phyloP scores from a whole-genome alignment of 805 yeast species.

The Teunomyces panamensis region DNA sequence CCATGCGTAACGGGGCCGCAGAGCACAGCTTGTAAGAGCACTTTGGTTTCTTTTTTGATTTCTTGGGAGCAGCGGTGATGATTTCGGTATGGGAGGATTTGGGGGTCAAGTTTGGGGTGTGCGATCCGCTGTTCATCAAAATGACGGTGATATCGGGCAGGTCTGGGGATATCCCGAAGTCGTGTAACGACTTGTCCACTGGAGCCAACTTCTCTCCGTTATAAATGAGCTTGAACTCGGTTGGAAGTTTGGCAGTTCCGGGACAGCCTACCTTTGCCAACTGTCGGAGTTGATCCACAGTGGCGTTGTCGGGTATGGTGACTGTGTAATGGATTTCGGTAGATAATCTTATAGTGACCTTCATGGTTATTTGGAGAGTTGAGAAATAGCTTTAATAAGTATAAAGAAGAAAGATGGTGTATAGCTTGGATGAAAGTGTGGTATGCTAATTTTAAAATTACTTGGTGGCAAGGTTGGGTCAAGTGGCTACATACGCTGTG shows the following conservation, averaged over 20 bases:
- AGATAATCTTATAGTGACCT: conserved; percentile 46
- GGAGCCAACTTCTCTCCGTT: conserved; percentile 40
- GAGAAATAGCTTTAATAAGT: background rate
- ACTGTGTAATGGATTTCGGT: conserved; percentile 44
- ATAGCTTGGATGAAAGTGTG: background rate
- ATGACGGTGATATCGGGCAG: conserved; percentile 18
- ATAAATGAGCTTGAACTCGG: conserved; percentile 36
- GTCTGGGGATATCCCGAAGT: conserved; percentile 16
- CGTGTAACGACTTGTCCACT: conserved; percentile 18
- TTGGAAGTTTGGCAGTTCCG: conserved; percentile 28
- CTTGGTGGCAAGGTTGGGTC: background rate
- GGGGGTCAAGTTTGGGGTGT: conserved; percentile 17
- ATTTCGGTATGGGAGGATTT: conserved; percentile 5
- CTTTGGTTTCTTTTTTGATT: conserved; percentile 38
- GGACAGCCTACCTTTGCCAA: conserved; percentile 42
- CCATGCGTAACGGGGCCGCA: conserved; percentile 58
- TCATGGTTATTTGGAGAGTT: conserved; percentile 30
- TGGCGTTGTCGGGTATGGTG: conserved; percentile 50
- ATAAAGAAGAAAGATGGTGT: background rate
- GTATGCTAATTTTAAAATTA: background rate
- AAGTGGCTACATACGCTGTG: background rate
- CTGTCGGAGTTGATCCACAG: conserved; percentile 49
- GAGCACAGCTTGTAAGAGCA: conserved; percentile 60
- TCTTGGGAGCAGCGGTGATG: conserved; percentile 17
- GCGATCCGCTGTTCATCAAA: conserved; percentile 25